A percentile compares a stretch with the other conserved stretches of the same genome.
These are phyloP conservation scores for Fusarium gaditjirri DNA, from an alignment of 2,329 filamentous ascomycete genomes.

Conservation along the genomic window DNA sequence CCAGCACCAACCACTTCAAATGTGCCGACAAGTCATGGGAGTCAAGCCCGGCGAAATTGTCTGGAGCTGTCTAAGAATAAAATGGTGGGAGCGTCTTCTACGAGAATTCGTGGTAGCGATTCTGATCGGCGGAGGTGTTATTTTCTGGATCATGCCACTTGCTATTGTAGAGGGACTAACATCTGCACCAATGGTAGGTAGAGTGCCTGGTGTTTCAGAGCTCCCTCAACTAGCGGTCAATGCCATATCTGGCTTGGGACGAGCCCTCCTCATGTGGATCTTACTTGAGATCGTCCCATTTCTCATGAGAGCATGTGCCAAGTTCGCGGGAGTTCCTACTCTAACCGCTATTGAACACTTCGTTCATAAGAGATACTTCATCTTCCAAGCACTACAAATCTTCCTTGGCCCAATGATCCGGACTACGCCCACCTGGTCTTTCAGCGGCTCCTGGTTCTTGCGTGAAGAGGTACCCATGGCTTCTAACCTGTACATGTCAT, in stretches of 20 bases:
- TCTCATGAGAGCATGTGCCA: background rate
- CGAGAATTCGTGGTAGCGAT: accelerated
- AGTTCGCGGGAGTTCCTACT: accelerated
- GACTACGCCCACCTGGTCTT: accelerated
- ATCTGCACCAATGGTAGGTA: background rate
- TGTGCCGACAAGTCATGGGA: background rate
- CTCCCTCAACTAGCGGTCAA: background rate
- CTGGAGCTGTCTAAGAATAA: accelerated
- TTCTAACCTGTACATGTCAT: background rate
- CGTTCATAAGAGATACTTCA: background rate
- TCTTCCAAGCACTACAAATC: background rate
- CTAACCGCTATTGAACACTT: background rate
- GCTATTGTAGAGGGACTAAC: accelerated
- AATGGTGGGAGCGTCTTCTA: background rate
- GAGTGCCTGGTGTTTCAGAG: accelerated
- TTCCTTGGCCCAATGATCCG: background rate
- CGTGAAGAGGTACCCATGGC: accelerated
- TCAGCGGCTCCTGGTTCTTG: background rate
- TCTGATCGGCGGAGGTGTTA: background rate
- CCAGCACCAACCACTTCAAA: background rate
- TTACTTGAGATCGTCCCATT: background rate
- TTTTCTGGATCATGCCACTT: background rate
- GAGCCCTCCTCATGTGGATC: accelerated
- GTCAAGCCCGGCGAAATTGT: background rate
- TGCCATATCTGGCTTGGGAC: background rate